Evolutionary conservation across 148 eudicot species (phyloP).

Genomic region (Fagopyrum tataricum): DNA sequence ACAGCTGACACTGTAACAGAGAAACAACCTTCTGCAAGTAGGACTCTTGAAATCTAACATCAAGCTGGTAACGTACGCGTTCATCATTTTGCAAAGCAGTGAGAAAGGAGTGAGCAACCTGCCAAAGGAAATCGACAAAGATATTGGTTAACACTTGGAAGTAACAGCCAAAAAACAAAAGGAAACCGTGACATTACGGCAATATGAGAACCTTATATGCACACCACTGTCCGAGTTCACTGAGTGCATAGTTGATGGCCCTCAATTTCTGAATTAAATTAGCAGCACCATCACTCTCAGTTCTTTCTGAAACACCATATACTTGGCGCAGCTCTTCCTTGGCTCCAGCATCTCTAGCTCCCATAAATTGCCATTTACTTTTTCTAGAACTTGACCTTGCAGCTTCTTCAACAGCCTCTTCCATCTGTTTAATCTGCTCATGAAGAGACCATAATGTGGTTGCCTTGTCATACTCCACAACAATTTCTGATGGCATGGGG

Average conservation of each 20-base stretch:
- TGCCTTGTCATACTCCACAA: constrained; percentile 91
- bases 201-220: constrained; percentile 83
- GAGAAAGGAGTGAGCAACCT: constrained; percentile 89
- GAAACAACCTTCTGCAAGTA: constrained; percentile 73
- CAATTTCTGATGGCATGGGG: constrained; percentile 92
- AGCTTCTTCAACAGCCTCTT: constrained; percentile 78
- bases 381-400: constrained; percentile 83
- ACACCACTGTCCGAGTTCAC: constrained; percentile 99
- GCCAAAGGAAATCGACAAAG: constrained; percentile 24
- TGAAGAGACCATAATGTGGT: constrained; percentile 84
- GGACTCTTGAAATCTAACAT: constrained; percentile 92
- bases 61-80: constrained; percentile 93
- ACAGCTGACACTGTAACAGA: constrained; percentile 75
- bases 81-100: constrained; percentile 94
- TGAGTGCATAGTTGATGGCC: constrained; percentile 91
- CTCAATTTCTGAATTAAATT: constrained; percentile 94
- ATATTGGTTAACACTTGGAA: constrained; percentile 1
- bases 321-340: constrained; percentile 94
- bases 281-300: constrained; percentile 99
- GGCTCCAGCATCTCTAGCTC: constrained; percentile 98
- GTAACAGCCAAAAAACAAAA: neutral
- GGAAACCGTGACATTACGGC: neutral
- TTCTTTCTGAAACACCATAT: constrained; percentile 97
- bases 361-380: constrained; percentile 99
- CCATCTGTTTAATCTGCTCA: constrained; percentile 94